Conservation (phyloP, 2,329 filamentous ascomycete species). For the Bipolaris gigantea region DNA sequence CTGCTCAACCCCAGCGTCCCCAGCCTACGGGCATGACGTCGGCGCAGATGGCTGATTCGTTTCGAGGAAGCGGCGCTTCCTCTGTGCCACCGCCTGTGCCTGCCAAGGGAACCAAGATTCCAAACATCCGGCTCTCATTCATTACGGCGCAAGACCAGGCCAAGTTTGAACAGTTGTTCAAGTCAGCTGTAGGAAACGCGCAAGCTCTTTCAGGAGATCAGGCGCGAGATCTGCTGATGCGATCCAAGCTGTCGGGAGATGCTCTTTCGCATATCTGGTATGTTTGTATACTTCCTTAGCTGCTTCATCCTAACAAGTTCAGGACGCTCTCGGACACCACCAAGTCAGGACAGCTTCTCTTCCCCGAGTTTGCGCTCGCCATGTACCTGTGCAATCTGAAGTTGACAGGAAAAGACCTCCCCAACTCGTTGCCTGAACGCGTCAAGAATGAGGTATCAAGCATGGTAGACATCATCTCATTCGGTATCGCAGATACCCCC, state of each 20-base stretch:
- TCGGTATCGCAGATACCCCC: conserved; percentile 78
- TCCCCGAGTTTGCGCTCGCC: conserved; percentile 94
- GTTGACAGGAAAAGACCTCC: conserved; percentile 82
- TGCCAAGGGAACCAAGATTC: conserved; percentile 75
- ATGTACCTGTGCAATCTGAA: conserved; percentile 99
- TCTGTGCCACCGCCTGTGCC: conserved; percentile 63
- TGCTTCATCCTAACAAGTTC: conserved; percentile 21
- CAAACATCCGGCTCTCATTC: conserved; percentile 91
- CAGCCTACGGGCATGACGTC: conserved; percentile 65
- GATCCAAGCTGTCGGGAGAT: conserved; percentile 85
- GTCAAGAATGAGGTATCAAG: conserved; percentile 97
- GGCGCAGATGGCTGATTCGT: conserved; percentile 65
- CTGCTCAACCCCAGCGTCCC: conserved; percentile 50
- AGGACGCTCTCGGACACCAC: conserved; percentile 95
- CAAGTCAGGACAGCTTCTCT: conserved; percentile 91
- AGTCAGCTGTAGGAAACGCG: conserved; percentile 83
- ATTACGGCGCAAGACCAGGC: conserved; percentile 93
- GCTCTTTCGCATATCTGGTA: conserved; percentile 92
- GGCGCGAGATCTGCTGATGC: conserved; percentile 82
- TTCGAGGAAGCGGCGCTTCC: conserved; percentile 46
- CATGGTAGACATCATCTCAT: conserved; percentile 99
- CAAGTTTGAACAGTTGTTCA: conserved; percentile 97
- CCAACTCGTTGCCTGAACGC: conserved; percentile 73
- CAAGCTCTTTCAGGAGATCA: conserved; percentile 90
- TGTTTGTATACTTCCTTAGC: conserved; percentile 20